Base-by-base conservation (phyloP, 2,329 filamentous ascomycete genomes). In the Cladosporium sp. region DNA sequence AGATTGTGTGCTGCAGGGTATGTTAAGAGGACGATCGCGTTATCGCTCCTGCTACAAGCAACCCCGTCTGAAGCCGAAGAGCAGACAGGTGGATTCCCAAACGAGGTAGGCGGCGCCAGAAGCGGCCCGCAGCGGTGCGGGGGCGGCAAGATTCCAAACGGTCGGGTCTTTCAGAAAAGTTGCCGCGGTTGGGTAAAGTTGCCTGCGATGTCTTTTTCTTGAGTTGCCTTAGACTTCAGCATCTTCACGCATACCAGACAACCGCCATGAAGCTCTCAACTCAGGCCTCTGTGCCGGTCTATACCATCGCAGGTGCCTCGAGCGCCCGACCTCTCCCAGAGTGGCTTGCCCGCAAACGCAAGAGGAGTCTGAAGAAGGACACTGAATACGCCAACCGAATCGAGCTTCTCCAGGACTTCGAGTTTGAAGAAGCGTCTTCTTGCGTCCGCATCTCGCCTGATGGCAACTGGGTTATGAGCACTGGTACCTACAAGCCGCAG, bases 391-490 rank as follows among this genome's bases (percentile, higher is more conserved):
- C 93, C 69, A 97, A 93, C 78, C 90, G 95, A 70, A 89, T 99
- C 72, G 95, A 99, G 79, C 84, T 99, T 65, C 85, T 99, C 44
- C 95, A 99, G 75, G 95, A 99, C 76, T 99, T 99, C 78, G 93
- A 96, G 75, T 98, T 99, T 74, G 93, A 97, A 74, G 93, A 97
- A 80, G 94, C 96, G 49, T 97, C 93, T 76, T 88, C 89, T 71
- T 97, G 94, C 76, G 88, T 99, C 69, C 87, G 92, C 59, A 87
- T 95, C 69, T 97, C 92, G 72, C 93, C 97, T 66, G 95, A 99
- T 86, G 94, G 94, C 58, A 90, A 98, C 76, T 99, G 95, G 93
- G 88, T 95, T 49, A 95, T 97, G 91, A 96, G 91, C 74, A 96
- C 93, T 62, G 93, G 92, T 81, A 87, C 78, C 82, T 61, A 46